Evolutionary conservation across 345 rosid genomes (phyloP).

Genomic region (Eutrema yunnanense): DNA sequence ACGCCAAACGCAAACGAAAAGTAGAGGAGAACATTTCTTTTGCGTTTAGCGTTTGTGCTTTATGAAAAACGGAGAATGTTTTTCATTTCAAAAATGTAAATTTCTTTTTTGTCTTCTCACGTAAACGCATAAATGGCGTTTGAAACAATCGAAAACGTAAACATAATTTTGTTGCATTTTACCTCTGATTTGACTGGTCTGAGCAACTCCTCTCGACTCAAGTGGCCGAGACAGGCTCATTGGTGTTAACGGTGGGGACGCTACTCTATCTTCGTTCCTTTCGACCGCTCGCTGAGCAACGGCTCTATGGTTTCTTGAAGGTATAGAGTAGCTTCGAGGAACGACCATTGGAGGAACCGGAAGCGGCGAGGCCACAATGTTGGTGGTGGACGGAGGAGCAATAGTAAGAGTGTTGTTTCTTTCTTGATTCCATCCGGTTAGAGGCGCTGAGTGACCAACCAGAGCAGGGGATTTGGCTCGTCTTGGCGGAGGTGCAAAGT

Average conservation of each 20-base stretch:
- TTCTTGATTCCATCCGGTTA: slow-evolving; percentile 61
- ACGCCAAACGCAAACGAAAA: neutral
- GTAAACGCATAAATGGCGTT: neutral
- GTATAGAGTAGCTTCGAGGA: slow-evolving; percentile 80
- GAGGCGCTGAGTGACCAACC: slow-evolving; percentile 85
- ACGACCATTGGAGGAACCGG: slow-evolving; percentile 68
- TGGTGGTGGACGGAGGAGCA: slow-evolving; percentile 33
- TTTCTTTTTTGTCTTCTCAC: neutral
- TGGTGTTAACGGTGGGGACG: slow-evolving; percentile 82
- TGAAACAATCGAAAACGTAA: neutral
- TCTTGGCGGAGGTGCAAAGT: slow-evolving; percentile 36
- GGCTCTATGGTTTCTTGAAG: slow-evolving; percentile 73
- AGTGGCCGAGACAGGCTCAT: slow-evolving; percentile 42
- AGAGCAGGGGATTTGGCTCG: slow-evolving; percentile 44
- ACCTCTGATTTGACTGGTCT: slow-evolving; percentile 70
- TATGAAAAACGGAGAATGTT: neutral
- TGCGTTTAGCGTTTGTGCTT: neutral
- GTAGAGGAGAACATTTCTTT: neutral
- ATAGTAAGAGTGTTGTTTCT: slow-evolving; percentile 30
- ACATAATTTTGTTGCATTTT: neutral
- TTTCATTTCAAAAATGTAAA: neutral
- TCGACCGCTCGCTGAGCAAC: slow-evolving; percentile 37
- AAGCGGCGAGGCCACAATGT: slow-evolving; percentile 59
- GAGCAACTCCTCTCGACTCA: slow-evolving; percentile 37
- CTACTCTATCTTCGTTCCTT: slow-evolving; percentile 35